These are phyloP conservation scores for Olyra latifolia DNA, from an alignment of 176 grass and related monocot species.

Conservation along the genomic window DNA sequence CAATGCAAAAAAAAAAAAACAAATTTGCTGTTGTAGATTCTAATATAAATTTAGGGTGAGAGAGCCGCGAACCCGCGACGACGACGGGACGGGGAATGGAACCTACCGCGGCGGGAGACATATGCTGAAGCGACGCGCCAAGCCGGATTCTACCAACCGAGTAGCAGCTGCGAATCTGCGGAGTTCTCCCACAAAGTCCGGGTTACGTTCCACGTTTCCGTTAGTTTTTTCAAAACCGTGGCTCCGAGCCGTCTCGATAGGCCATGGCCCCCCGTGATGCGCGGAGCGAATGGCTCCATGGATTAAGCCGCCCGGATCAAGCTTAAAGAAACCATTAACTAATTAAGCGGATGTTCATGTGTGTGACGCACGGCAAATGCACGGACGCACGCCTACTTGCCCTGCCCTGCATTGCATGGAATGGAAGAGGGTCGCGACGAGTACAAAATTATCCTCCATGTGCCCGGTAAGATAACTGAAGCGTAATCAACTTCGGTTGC, in stretches of 20 bases:
- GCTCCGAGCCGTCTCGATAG: neutral
- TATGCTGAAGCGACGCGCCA: neutral
- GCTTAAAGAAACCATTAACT: neutral
- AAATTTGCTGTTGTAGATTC: too few relatives aligned
- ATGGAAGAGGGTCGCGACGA: neutral
- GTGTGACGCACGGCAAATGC: neutral
- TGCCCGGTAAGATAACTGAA: neutral
- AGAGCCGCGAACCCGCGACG: neutral
- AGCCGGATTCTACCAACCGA: neutral
- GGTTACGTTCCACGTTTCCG: neutral
- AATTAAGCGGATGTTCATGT: neutral
- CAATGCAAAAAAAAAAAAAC: too few relatives aligned
- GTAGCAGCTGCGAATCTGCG: neutral
- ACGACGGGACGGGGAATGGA: neutral
- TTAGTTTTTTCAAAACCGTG: neutral
- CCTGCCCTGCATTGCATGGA: neutral
- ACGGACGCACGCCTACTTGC: neutral
- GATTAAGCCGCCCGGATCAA: slow-evolving; percentile 5
- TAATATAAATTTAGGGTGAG: too few relatives aligned
- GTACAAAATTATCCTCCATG: neutral
- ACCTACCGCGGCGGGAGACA: neutral
- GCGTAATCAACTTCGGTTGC: neutral
- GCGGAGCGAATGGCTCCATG: slow-evolving; percentile 49
- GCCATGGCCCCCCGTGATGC: slow-evolving; percentile 27
- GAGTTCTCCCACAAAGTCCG: neutral